Evolutionary conservation across 2,329 filamentous ascomycete genomes (phyloP), one percentile per base, ranked within the genome.

Genomic region (Clonostachys solani): DNA sequence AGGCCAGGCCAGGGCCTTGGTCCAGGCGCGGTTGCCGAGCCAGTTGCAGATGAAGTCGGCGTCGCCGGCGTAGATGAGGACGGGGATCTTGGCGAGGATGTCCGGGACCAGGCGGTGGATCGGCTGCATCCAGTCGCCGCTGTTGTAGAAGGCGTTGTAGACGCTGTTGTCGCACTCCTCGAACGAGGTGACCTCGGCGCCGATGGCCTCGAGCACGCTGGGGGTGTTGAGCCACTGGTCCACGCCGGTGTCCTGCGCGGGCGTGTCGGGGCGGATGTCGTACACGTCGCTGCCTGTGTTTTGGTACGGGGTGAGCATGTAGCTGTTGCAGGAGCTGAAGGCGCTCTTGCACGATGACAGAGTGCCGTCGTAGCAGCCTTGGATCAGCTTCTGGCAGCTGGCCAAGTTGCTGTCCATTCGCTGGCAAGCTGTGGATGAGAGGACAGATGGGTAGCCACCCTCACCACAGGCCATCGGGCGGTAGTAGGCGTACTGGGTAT

Each of bases 51-150:
- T 95, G 72, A 85, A 92, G 69, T 94, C 89, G 47, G 88, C 88
- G 60, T 92, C 88, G 62, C 89, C 89, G 50, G 88, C 94, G 61
- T 97, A 99, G 76, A 99, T 86, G 51, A 97, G 80, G 48, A 97
- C 89, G 35, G 92, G 92, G 51, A 99, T 95, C 77, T 97, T 71
- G 72, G 94, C 83, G 51, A 99, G 81, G 47, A 99, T 75, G 46
- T 80, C 81, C 38, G 92, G 92, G 7, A 97, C 87, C 33, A 96
- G 79, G 51, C 85, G 87, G 78, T 96, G 90, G 84, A 88, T 97
- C 44, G 94, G 94, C 80, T 95, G 87, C 88, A 96, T 96, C 94
- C 94, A 99, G 73, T 99, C 94, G 63, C 94, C 94, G 62, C 92
- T 86, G 74, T 96, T 91, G 49, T 96, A 75, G 81, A 99, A 99